These are phyloP conservation scores for Ottelia alismoides DNA, from an alignment of 106 monocot species.

Conservation along the genomic window DNA sequence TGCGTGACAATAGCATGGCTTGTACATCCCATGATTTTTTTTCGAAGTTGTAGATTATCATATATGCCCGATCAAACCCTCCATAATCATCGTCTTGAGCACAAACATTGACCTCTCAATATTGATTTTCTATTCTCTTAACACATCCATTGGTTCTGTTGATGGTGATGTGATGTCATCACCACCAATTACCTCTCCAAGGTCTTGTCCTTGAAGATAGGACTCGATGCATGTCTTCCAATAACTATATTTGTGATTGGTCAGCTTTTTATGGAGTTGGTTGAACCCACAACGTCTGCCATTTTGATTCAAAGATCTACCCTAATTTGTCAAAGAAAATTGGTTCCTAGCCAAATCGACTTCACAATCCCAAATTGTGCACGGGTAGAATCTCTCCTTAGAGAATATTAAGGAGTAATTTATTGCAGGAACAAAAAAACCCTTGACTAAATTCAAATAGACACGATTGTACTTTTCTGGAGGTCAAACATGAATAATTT, in stretches of 20 bases:
- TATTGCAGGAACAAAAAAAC: too few species aligned
- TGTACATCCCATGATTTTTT: neutral
- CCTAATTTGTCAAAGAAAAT: too few species aligned
- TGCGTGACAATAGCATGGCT: neutral
- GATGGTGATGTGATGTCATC: too few species aligned
- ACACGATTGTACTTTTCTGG: too few species aligned
- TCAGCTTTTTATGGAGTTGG: neutral
- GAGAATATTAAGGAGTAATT: too few species aligned
- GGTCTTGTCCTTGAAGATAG: neutral
- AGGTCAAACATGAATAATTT: too few species aligned
- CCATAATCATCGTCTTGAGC: neutral
- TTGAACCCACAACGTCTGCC: neutral
- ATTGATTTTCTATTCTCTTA: neutral
- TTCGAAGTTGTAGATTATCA: neutral
- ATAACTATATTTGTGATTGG: neutral
- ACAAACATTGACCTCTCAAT: neutral
- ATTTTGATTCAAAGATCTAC: too few species aligned
- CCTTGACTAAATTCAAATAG: too few species aligned
- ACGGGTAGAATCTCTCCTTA: too few species aligned
- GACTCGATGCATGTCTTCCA: neutral
- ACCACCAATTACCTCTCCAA: neutral
- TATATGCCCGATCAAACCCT: neutral
- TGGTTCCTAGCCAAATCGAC: too few species aligned
- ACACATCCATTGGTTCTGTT: neutral
- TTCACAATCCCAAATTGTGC: too few species aligned